phyloP scores from a whole-genome alignment of 1,139 yeast genomes.

The Yamadazyma friedrichii region DNA sequence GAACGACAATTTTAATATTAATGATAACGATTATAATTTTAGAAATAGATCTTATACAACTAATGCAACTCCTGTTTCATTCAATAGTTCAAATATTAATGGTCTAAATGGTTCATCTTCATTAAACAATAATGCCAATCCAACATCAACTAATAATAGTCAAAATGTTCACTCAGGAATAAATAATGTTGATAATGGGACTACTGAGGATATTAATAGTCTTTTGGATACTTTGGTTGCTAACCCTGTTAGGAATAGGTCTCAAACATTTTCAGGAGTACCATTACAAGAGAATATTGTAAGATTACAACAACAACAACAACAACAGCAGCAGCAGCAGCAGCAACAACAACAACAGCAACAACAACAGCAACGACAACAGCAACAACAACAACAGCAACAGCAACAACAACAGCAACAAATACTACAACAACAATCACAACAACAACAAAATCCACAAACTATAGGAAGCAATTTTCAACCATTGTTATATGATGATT shows the following conservation, averaged over 20 bases:
- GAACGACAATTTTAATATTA: slow-evolving; percentile 8
- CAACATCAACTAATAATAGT: slow-evolving; percentile 8
- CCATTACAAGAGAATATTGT: slow-evolving; percentile 20
- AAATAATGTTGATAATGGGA: background rate
- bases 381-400: slow-evolving; percentile 2
- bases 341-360: slow-evolving; percentile 11
- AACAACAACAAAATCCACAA: slow-evolving; percentile 3
- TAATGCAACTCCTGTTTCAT: slow-evolving; percentile 27
- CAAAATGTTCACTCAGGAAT: background rate
- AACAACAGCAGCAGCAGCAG: slow-evolving; percentile 9
- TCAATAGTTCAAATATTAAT: slow-evolving; percentile 1
- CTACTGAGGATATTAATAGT: slow-evolving; percentile 26
- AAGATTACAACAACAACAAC: slow-evolving; percentile 14
- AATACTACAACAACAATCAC: slow-evolving; percentile 9
- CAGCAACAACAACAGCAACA: slow-evolving; percentile 9
- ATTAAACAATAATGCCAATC: too few species aligned
- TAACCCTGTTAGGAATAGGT: slow-evolving; percentile 30
- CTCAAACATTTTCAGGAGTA: slow-evolving; percentile 45
- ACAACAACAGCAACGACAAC: slow-evolving; percentile 10
- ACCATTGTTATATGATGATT: slow-evolving; percentile 52
- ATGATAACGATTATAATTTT: slow-evolving; percentile 8
- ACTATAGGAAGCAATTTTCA: slow-evolving; percentile 11
- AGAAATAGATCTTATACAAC: slow-evolving; percentile 53
- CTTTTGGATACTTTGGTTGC: slow-evolving; percentile 32
- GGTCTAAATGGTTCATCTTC: background rate